A percentile compares a stretch with the other conserved stretches of the same genome.
phyloP scores from a whole-genome alignment of 371 early-diverging fungal species.

The Mortierella sp. region DNA sequence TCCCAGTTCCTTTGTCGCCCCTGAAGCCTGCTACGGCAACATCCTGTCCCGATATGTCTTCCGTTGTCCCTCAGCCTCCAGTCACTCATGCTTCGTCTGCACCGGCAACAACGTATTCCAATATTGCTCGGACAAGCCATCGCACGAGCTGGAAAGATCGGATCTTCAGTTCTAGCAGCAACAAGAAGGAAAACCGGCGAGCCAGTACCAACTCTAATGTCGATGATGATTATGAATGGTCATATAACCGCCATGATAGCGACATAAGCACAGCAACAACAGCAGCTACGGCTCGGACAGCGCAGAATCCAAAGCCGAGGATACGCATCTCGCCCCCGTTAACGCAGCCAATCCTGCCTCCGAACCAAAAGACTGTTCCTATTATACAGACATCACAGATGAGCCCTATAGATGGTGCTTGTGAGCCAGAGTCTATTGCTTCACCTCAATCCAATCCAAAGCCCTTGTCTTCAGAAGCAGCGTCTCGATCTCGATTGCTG shows the following conservation, averaged over 20 bases:
- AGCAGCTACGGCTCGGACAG: neutral
- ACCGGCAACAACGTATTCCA: neutral
- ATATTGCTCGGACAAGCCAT: conserved; percentile 3
- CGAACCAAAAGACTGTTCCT: conserved; percentile 20
- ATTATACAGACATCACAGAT: conserved; percentile 8
- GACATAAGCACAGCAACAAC: neutral
- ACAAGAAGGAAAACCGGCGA: conserved; percentile 11
- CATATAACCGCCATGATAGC: conserved; percentile 1
- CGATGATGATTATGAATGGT: conserved; percentile 34
- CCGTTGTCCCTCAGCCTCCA: conserved; percentile 4
- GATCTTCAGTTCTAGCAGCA: conserved; percentile 20
- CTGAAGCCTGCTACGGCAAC: conserved; percentile 23
- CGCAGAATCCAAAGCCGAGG: conserved; percentile 5
- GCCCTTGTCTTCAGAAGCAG: no score
- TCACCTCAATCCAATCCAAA: no score
- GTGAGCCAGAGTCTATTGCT: conserved; percentile 22
- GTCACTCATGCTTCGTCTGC: neutral
- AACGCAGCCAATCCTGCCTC: conserved; percentile 20
- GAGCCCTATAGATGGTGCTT: conserved; percentile 29
- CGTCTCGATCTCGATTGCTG: no score
- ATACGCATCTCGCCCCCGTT: conserved; percentile 21
- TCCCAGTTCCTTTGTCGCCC: conserved; percentile 12
- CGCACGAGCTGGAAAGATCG: conserved; percentile 40
- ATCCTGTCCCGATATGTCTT: conserved; percentile 27
- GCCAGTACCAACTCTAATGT: conserved; percentile 27